Base-by-base conservation (phyloP, 345 rosid species). In the Boechera divaricarpa region DNA sequence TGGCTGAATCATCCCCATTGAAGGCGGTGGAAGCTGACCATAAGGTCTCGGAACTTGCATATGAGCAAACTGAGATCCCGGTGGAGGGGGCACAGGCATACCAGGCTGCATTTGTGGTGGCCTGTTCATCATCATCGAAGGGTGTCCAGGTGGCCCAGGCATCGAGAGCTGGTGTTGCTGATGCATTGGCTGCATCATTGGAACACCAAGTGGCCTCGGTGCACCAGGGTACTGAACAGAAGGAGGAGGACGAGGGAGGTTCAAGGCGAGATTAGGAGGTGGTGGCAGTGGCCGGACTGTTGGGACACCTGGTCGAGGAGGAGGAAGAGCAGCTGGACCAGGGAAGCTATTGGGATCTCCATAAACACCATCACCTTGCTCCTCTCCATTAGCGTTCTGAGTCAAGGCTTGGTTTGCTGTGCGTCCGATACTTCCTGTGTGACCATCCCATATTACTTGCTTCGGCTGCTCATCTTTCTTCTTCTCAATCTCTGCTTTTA, bases 131-230 rank as follows among this genome's bases (percentile, higher is more conserved):
- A 44, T 44, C 49, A 44, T 44, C 7, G 49, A 44, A 44, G 49
- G 49, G 49, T 44, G 49, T 13, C 49, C 49, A 44, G 49, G 16
- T 13, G 49, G 49, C 16, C 49, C 49, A 1, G 49, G 49, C 49
- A 44, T 44, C 7, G 16, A 41, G 44, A 41, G 44, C 44, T 41
- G n/a, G n/a, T 44, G 49, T 13, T 44, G 49, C 16, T 44, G 49
- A 44, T 44, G 49, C 49, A 44, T 44, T 44, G 49, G 49, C 49
- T 44, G 49, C 49, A 44, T 44, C 49, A 44, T 44, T 44, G 49
- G 49, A 44, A 44, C 49, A 44, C 49, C 49, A 12, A 44, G 49
- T 44, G 49, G 49, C 49, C 49, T 44, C 1, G 16, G 49, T 5
- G 2, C 16, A 44, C 49, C 49, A 44, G 49, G 49, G 49, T 44